Base-by-base conservation (phyloP, 2,329 filamentous ascomycete genomes). In the Hymenoscyphus repandus region DNA sequence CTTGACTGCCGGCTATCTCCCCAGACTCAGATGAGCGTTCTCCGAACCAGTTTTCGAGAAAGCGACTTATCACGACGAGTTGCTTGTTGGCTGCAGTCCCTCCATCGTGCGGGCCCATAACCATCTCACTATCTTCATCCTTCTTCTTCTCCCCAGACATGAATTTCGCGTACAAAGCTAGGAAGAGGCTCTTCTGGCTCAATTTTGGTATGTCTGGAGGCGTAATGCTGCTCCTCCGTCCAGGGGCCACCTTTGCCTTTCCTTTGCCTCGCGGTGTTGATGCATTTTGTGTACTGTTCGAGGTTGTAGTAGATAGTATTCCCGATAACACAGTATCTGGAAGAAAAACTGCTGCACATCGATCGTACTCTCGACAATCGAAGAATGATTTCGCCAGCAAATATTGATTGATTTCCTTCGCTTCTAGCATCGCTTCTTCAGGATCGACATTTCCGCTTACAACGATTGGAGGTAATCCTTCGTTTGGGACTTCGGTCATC, bases 61-160 rank as follows among this genome's bases (percentile, higher is more conserved):
- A 85, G 6, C 85, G 80, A 17, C 86, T 84, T 34, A 97, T 80
- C 0, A 80, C 77, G 2, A 86, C 76, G 30, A 99, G 72, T 66
- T 97, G 90, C 67, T 90, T 90, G 68, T 99, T 99, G 52, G 82
- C 71, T 1, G 89, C 88, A 31, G 85, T 84, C 1, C 91, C 90
- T 12, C 90, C 83, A 69, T 99, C 93, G 52, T 91, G 85, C 1
- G 93, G 92, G 0, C 93, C 93, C 70, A 97, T 82, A 45, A 99
- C 88, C 87, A 96, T 96, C 71, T 99, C 93, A 18, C 88, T 90
- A 51, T 97, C 92, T 69, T 99, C 93, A 62, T 96, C 89, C 69
- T 92, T 96, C 58, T 89, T 83, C 74, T 97, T 96, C 74, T 99
- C 93, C 1, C 93, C 93, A 0, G 91, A 87, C 57, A 97, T 80